A percentile compares a stretch with the other conserved stretches of the same genome.
Evolutionary conservation across 2,329 filamentous ascomycete genomes (phyloP).

Genomic region (Cytospora mali): DNA sequence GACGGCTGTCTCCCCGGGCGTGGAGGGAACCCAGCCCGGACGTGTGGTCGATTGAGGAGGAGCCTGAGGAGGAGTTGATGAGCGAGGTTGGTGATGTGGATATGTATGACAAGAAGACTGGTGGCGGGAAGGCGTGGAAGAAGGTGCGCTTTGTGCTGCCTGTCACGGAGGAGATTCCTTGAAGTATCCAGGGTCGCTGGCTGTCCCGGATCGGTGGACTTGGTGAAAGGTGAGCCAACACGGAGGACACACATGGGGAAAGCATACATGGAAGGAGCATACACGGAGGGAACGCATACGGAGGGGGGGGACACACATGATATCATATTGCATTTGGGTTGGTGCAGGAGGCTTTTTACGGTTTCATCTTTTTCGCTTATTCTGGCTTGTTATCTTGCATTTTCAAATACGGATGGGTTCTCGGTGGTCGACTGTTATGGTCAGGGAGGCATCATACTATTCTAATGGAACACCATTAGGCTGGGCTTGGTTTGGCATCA

Average conservation of each 20-base stretch:
- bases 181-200: background rate
- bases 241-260: background rate
- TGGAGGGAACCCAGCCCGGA: slow-evolving; percentile 63
- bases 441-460: background rate
- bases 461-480: background rate
- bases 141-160: slow-evolving; percentile 59
- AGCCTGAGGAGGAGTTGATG: slow-evolving; percentile 56
- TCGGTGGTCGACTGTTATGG: background rate
- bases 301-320: background rate
- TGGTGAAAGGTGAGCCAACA: background rate
- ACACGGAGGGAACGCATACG: background rate
- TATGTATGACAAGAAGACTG: slow-evolving; percentile 34
- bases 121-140: slow-evolving; percentile 55
- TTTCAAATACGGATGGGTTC: background rate
- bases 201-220: no score
- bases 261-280: background rate
- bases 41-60: slow-evolving; percentile 63
- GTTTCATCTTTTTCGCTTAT: background rate
- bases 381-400: slow-evolving; percentile 9
- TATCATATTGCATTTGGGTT: slow-evolving; percentile 14
- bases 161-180: slow-evolving; percentile 39
- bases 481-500: slow-evolving; percentile 5
- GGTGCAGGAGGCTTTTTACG: background rate
- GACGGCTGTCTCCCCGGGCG: slow-evolving; percentile 48
- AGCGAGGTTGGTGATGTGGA: slow-evolving; percentile 39